Conservation (phyloP, 108 stramenopile genomes). For the Skeletonema potamos region DNA sequence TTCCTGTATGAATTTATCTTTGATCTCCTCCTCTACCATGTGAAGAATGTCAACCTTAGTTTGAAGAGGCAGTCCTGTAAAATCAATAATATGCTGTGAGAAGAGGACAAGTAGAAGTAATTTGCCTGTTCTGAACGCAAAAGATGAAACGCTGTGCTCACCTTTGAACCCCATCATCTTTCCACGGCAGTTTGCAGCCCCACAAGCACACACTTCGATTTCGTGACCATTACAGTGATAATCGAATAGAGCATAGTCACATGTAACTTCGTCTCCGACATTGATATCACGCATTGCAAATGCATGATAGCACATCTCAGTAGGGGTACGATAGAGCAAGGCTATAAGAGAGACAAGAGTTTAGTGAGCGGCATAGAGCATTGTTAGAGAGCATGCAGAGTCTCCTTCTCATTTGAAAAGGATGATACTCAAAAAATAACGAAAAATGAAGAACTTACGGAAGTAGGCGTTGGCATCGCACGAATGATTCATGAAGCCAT, state of each 20-base stretch:
- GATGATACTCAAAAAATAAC: neutral
- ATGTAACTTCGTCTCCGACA: constrained; percentile 33
- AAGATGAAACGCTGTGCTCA: constrained; percentile 1
- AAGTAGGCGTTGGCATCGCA: constrained; percentile 31
- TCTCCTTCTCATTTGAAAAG: too few relatives aligned
- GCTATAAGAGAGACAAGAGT: neutral
- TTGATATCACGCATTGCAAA: constrained; percentile 31
- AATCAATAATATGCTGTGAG: neutral
- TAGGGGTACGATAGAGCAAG: constrained; percentile 7
- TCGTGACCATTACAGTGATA: constrained; percentile 29
- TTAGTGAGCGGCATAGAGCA: neutral
- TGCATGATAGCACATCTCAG: constrained; percentile 29
- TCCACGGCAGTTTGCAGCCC: constrained; percentile 24
- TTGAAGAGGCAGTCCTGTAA: constrained; percentile 14
- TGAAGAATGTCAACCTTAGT: constrained; percentile 23
- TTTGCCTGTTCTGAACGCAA: neutral
- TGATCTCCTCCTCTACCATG: constrained; percentile 26
- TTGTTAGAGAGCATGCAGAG: neutral
- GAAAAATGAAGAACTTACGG: neutral
- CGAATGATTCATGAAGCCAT: constrained; percentile 40
- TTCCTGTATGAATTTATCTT: constrained; percentile 22
- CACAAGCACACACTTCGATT: constrained; percentile 38
- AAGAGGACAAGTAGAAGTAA: neutral
- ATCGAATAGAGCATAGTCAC: constrained; percentile 43
- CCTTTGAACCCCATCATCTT: constrained; percentile 37